Percentiles rank a stretch among this genome's conserved stretches.
Conservation (phyloP, 208 protist genomes). For the Leishmania tarentolae region DNA sequence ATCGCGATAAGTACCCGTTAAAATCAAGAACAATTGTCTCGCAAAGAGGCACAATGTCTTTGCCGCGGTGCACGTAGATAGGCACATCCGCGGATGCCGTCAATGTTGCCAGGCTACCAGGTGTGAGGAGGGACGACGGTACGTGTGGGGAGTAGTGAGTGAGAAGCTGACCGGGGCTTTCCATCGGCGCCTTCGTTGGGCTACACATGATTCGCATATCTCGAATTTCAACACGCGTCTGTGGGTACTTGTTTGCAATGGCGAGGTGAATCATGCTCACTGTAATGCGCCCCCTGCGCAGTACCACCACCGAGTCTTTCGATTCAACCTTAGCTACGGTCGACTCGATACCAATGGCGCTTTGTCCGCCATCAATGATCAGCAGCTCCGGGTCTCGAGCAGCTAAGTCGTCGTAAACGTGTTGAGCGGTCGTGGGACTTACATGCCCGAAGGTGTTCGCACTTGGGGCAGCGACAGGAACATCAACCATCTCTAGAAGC, state of each 20-base stretch:
- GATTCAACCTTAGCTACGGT: conserved; percentile 87
- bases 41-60: conserved; percentile 27
- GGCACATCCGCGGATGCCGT: background rate
- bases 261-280: conserved; percentile 68
- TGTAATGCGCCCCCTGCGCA: conserved; percentile 80
- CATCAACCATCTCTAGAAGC: conserved; percentile 66
- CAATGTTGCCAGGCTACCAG: conserved; percentile 44
- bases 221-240: conserved; percentile 58
- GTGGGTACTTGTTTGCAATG: conserved; percentile 40
- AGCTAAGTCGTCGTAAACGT: conserved; percentile 92
- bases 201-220: conserved; percentile 63
- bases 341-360: conserved; percentile 92
- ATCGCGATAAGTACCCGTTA: conserved; percentile 44
- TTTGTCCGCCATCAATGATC: conserved; percentile 89
- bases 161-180: conserved; percentile 90
- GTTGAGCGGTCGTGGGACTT: conserved; percentile 87
- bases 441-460: conserved; percentile 95
- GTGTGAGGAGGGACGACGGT: conserved; percentile 71
- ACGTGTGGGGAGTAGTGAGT: conserved; percentile 91
- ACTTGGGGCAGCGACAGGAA: conserved; percentile 91
- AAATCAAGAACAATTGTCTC: conserved; percentile 79
- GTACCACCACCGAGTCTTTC: conserved; percentile 62
- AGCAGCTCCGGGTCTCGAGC: conserved; percentile 69
- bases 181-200: conserved; percentile 59
- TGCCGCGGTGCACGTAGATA: conserved; percentile 39